Evolutionary conservation across 2,329 filamentous ascomycete genomes (phyloP), one percentile per base, ranked within the genome.

Genomic region (Fusarium papillatum): DNA sequence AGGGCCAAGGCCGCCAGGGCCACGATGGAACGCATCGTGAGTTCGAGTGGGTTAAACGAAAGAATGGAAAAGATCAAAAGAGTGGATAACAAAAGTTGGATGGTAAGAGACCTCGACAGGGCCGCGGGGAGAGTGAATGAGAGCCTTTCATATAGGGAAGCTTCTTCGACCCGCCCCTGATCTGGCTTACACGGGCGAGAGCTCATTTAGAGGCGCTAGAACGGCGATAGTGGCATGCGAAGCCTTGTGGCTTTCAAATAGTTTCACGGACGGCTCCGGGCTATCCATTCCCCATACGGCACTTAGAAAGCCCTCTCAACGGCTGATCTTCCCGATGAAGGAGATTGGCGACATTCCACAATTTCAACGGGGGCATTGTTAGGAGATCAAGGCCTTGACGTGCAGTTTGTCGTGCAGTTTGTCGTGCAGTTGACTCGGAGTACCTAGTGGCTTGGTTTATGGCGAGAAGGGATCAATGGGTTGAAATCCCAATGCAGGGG

Each of bases 11-110:
- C 68, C 22, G 57, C 63, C 39, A 70, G 24, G 11, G 68, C 39
- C 24, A 70, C 48, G 36, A 70, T 48, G 46, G 68, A 70, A 50
- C 68, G 64, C 68, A 70, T 70, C 46, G 57, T 36, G 63, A 55
- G 17, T 38, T 38, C 14, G 17, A 31, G 48, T 19, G 31, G 31
- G 8, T 43, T 43, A 14, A 29, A 19, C 22, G 17, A 67, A 22
- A 14, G 26, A 63, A 41, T 19, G 14, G 31, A 39, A 46, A 46
- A 38, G 16, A 50, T 29, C 41, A 62, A 53, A 36, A 57, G 43
- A 68, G 36, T 41, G 65, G 34, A 31, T 34, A 24, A 34, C 41
- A 17, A 39, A 67, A 67, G 31, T 26, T 41, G 57, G 22, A 53
- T 36, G 53, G 11, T 19, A 16, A 39, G 31, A 50, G 29, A 22